phyloP scores from a whole-genome alignment of 345 rosid genomes.

The Hibiscus trionum region DNA sequence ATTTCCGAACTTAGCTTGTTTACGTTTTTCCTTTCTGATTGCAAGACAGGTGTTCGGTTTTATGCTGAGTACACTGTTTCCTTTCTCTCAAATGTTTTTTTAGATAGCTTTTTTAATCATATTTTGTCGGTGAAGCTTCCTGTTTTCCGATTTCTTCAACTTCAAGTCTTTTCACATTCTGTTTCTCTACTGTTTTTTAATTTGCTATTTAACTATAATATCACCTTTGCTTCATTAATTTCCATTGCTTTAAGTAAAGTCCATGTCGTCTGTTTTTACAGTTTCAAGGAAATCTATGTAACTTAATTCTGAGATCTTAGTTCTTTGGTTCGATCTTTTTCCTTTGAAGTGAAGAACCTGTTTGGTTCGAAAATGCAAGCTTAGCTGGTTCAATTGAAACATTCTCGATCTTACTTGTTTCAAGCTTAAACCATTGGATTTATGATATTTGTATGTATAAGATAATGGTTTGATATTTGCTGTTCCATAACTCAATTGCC shows the following conservation, averaged over 20 bases:
- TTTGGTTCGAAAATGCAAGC: background rate
- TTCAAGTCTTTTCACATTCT: conserved; percentile 8
- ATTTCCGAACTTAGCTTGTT: conserved; percentile 2
- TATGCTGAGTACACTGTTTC: background rate
- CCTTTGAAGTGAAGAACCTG: background rate
- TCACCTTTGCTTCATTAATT: background rate
- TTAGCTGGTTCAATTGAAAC: background rate
- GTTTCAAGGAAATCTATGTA: background rate
- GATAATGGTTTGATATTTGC: conserved; percentile 1
- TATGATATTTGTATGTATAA: background rate
- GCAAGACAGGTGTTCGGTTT: conserved; percentile 1
- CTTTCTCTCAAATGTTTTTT: background rate
- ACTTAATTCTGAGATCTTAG: background rate
- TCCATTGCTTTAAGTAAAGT: background rate
- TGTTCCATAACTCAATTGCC: conserved; percentile 11
- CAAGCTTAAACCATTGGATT: background rate
- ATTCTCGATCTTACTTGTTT: background rate
- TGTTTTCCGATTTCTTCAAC: conserved; percentile 16
- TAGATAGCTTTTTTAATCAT: background rate
- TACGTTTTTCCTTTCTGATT: background rate
- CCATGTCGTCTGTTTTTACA: background rate
- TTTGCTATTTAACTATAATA: background rate
- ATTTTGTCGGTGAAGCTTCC: conserved; percentile 21
- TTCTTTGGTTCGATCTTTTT: conserved; percentile 17
- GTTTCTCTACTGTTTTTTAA: conserved; percentile 1